Conservation (phyloP, 2,329 filamentous ascomycete species). For the Aspergillus udagawae region DNA sequence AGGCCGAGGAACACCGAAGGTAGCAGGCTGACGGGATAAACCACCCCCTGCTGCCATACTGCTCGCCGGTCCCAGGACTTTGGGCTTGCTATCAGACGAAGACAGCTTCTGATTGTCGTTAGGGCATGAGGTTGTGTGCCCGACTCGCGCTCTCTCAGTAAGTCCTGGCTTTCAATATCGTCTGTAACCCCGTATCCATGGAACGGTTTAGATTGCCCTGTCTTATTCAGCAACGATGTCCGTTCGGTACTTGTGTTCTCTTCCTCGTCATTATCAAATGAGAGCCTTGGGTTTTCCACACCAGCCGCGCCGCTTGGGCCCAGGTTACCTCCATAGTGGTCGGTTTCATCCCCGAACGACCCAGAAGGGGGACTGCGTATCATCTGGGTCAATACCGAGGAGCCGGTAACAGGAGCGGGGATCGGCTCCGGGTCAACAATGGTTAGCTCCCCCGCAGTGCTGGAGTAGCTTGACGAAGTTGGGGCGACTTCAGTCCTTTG, state of each 20-base stretch:
- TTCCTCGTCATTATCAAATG: constrained; percentile 3
- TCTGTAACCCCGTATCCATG: constrained; percentile 27
- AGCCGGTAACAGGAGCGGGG: constrained; percentile 26
- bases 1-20: constrained; percentile 86
- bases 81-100: constrained; percentile 51
- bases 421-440: constrained; percentile 13
- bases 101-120: constrained; percentile 17
- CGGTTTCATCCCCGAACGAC: constrained; percentile 16
- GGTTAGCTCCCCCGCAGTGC: constrained; percentile 7
- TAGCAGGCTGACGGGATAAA: constrained; percentile 66
- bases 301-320: constrained; percentile 14
- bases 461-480: constrained; percentile 21
- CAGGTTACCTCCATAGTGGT: constrained; percentile 1
- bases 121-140: constrained; percentile 14
- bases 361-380: constrained; percentile 40
- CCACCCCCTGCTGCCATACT: constrained; percentile 61
- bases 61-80: constrained; percentile 67
- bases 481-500: constrained; percentile 6
- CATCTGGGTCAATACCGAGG: constrained; percentile 50
- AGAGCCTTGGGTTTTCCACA: constrained; percentile 2
- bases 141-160: constrained; percentile 6
- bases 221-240: constrained; percentile 33
- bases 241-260: constrained; percentile 31
- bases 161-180: constrained; percentile 30
- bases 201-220: constrained; percentile 23